Percentiles rank a stretch among this genome's conserved stretches.
phyloP scores from a whole-genome alignment of 176 grass and related monocot species.

The Aegilops speltoides region DNA sequence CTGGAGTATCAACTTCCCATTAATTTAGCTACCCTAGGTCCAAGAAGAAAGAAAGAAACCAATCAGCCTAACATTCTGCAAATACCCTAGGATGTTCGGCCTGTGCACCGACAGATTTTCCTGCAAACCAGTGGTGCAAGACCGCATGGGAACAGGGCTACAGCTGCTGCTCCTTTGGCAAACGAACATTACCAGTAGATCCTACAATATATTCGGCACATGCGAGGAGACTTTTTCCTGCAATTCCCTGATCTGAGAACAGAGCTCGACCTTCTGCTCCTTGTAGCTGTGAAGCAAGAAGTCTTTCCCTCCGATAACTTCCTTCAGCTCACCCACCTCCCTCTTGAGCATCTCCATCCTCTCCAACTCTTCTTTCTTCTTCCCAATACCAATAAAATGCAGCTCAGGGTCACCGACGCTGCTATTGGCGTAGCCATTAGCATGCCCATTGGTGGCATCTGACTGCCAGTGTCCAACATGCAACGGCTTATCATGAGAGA shows the following conservation, averaged over 20 bases:
- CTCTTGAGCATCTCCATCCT: slow-evolving; percentile 72
- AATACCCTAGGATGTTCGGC: slow-evolving; percentile 46
- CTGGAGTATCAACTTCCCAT: slow-evolving; percentile 17
- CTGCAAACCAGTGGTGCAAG: slow-evolving; percentile 35
- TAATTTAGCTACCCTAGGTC: slow-evolving; percentile 33
- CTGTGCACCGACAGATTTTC: slow-evolving; percentile 38
- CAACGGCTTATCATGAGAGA: slow-evolving; percentile 44
- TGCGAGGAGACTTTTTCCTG: slow-evolving; percentile 73
- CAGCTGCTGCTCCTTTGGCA: slow-evolving; percentile 47
- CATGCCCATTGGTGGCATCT: slow-evolving; percentile 45
- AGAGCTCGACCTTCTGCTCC: slow-evolving; percentile 83
- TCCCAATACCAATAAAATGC: slow-evolving; percentile 50
- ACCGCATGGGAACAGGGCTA: slow-evolving; percentile 27
- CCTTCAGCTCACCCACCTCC: slow-evolving; percentile 72
- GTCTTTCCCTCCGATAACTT: slow-evolving; percentile 86
- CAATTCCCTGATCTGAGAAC: slow-evolving; percentile 82
- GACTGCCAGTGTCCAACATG: slow-evolving; percentile 48
- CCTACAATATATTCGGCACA: slow-evolving; percentile 82
- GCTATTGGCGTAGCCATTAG: slow-evolving; percentile 59
- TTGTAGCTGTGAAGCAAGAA: slow-evolving; percentile 97
- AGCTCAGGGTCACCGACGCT: slow-evolving; percentile 45
- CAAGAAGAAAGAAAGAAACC: slow-evolving; percentile 14
- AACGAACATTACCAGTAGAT: background rate
- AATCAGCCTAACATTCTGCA: slow-evolving; percentile 37
- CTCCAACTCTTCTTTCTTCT: slow-evolving; percentile 50